Conservation (phyloP, 805 yeast genomes). For the Kodamaea neixiangensis region DNA sequence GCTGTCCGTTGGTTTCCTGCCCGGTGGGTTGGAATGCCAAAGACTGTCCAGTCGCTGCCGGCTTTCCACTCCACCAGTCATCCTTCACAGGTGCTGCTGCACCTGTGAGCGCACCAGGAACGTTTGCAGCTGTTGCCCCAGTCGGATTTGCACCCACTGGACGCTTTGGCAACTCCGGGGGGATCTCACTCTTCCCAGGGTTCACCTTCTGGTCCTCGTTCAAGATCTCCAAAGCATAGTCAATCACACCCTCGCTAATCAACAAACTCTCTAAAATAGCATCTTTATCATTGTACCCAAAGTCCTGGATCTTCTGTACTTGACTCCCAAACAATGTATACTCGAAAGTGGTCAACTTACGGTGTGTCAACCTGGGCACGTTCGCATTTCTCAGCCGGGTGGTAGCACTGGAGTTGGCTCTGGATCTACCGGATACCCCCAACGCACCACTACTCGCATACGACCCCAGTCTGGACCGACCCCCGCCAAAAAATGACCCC, state of each 20-base stretch:
- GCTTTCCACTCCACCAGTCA: constrained; percentile 35
- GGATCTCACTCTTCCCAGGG: constrained; percentile 40
- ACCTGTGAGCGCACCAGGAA: constrained; percentile 8
- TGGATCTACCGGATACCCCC: constrained; percentile 18
- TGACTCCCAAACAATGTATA: constrained; percentile 51
- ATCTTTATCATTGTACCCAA: constrained; percentile 61
- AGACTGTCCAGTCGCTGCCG: constrained; percentile 12
- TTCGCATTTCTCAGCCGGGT: constrained; percentile 12
- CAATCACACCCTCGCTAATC: constrained; percentile 59
- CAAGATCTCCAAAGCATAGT: constrained; percentile 59
- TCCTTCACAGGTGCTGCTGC: neutral
- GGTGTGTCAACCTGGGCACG: constrained; percentile 47
- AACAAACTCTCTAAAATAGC: constrained; percentile 63
- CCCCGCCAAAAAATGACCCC: constrained; percentile 10
- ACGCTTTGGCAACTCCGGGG: constrained; percentile 51
- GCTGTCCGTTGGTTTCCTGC: constrained; percentile 25
- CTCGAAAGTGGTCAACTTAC: constrained; percentile 56
- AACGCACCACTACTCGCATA: constrained; percentile 5
- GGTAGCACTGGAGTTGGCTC: constrained; percentile 17
- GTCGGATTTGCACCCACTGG: constrained; percentile 27
- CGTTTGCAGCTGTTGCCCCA: constrained; percentile 17
- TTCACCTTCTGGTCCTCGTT: constrained; percentile 38
- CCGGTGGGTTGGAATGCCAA: constrained; percentile 2
- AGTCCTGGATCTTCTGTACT: constrained; percentile 44
- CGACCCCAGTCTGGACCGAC: constrained; percentile 10